These are phyloP conservation scores for Biscogniauxia marginata DNA, from an alignment of 2,329 filamentous ascomycete genomes.

Conservation along the genomic window DNA sequence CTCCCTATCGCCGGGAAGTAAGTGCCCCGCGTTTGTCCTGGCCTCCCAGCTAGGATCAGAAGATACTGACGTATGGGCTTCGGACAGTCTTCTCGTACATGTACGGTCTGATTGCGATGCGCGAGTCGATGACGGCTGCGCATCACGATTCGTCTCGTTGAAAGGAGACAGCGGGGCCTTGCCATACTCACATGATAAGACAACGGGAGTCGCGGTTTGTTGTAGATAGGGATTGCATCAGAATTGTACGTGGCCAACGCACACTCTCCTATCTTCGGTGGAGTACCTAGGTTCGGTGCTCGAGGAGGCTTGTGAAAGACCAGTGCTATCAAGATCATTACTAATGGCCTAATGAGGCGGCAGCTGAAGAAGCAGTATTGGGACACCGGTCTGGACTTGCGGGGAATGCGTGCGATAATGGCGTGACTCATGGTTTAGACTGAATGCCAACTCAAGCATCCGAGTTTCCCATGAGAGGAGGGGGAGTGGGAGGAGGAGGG, in stretches of 20 bases:
- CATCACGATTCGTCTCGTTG: conserved; percentile 1
- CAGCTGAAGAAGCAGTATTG: neutral
- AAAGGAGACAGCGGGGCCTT: neutral
- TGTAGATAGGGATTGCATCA: neutral
- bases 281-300: neutral
- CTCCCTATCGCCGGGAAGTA: conserved; percentile 43
- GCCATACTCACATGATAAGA: neutral
- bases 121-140: conserved; percentile 38
- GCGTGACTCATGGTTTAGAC: neutral
- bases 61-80: conserved; percentile 17
- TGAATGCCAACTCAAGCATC: neutral
- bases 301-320: neutral
- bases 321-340: neutral
- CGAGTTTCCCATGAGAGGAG: neutral
- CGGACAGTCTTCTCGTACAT: conserved; percentile 46
- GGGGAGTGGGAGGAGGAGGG: neutral
- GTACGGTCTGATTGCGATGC: conserved; percentile 49
- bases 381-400: neutral
- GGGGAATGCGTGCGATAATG: neutral
- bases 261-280: neutral
- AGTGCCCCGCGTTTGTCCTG: conserved; percentile 25
- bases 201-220: neutral
- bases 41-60: neutral
- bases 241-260: neutral
- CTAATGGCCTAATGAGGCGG: neutral